A percentile compares a stretch with the other conserved stretches of the same genome.
phyloP scores from a whole-genome alignment of 129 eudicot species.

The Erigeron canadensis region DNA sequence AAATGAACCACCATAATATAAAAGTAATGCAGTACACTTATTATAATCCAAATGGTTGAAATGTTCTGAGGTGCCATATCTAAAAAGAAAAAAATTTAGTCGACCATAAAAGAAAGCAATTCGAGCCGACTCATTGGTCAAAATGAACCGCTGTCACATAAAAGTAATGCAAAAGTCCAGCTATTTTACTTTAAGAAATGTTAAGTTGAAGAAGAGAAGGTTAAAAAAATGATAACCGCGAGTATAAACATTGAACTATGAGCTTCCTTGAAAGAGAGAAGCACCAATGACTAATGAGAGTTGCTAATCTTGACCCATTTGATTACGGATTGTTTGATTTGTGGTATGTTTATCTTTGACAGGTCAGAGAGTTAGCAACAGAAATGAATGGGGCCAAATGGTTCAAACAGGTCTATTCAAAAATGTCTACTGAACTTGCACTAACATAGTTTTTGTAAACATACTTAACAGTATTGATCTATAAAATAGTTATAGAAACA shows the following conservation, averaged over 20 bases:
- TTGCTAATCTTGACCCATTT: neutral
- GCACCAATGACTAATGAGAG: slow-evolving; percentile 11
- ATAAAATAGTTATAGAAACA: neutral
- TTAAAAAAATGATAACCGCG: neutral
- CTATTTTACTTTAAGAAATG: neutral
- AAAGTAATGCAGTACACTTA: neutral
- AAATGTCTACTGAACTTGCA: neutral
- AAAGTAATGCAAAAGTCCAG: neutral
- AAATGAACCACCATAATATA: neutral
- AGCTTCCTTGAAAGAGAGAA: slow-evolving; percentile 12
- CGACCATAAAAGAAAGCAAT: slow-evolving; percentile 8
- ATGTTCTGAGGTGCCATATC: slow-evolving; percentile 98
- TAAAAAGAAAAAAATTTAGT: slow-evolving; percentile 34
- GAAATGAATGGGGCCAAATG: no score
- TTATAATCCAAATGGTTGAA: slow-evolving; percentile 92
- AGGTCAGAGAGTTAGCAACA: no score
- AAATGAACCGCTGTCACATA: neutral
- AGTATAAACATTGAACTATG: neutral
- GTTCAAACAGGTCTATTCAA: neutral
- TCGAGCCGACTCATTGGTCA: neutral
- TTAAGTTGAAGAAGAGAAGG: slow-evolving; percentile 2
- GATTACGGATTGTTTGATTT: neutral
- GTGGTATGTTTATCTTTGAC: neutral
- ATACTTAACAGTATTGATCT: neutral
- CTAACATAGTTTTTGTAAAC: neutral